Conservation (phyloP, 371 early-diverging fungal species). For the Mortierella sp. region DNA sequence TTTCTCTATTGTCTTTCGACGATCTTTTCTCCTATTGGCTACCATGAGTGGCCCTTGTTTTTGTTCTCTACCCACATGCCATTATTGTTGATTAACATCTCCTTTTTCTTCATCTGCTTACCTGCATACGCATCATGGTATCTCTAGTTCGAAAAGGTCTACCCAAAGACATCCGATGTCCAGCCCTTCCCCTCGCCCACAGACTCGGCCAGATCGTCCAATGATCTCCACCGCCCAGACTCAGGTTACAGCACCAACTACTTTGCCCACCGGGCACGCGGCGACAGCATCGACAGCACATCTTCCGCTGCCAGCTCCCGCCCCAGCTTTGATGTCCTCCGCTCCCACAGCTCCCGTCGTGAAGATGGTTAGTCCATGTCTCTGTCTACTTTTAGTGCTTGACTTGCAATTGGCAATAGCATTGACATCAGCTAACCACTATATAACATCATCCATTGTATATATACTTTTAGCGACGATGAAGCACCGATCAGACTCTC, state of each 20-base stretch:
- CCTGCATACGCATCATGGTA: neutral
- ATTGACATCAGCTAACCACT: neutral
- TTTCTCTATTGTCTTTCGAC: neutral
- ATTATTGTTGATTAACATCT: neutral
- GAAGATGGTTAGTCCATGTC: constrained; percentile 41
- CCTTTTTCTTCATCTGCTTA: neutral
- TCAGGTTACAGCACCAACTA: constrained; percentile 19
- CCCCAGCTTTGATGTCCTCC: constrained; percentile 47
- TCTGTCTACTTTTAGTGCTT: neutral
- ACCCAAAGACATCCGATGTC: constrained; percentile 31
- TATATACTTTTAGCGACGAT: constrained; percentile 25
- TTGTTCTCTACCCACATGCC: neutral
- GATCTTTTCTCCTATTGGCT: constrained; percentile 6
- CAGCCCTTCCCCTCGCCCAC: constrained; percentile 53
- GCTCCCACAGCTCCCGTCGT: constrained; percentile 47
- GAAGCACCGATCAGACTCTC: constrained; percentile 48
- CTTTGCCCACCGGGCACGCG: constrained; percentile 47
- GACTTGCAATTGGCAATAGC: neutral
- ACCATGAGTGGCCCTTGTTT: neutral
- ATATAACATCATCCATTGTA: neutral
- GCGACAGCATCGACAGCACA: constrained; percentile 48
- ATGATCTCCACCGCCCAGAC: constrained; percentile 30
- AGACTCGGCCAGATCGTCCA: constrained; percentile 50
- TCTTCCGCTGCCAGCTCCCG: constrained; percentile 47
- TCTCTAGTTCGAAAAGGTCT: constrained; percentile 31